Evolutionary conservation across 805 yeast species (phyloP), one percentile per base, ranked within the genome.

Genomic region (Candida bentonensis): DNA sequence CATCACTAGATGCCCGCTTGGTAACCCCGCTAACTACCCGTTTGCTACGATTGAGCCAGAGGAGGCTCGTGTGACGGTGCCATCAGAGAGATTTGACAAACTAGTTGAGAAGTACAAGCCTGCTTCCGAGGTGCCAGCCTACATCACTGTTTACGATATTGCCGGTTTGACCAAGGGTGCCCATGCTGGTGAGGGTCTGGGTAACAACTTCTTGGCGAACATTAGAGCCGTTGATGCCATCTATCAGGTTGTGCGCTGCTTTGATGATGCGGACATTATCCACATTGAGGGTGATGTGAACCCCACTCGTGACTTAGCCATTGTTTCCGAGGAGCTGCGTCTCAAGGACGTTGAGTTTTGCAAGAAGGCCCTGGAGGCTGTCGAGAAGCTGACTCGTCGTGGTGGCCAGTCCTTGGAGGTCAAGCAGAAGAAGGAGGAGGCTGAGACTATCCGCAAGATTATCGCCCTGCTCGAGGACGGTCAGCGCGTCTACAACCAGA

Each of bases 111-210:
- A 82, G 57, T 92, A 86, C 73, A 62, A 65, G 60, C 89, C 96
- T 48, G 82, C 85, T 57, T 74, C 82, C 55, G 78, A 78, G 61
- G 87, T 89, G 48, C 96, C 96, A 48, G 96, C 97, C 15, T 80
- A 73, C 61, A 78, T 89, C 65, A 89, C 96, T 47, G 78, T 92
- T 47, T 87, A 84, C 60, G 98, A 92, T 69, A 92, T 92, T 66
- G 98, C 98, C 48, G 98, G 98, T 65, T 73, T 92, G 62, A 89
- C 97, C 52, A 85, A 85, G 68, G 96, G 96, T 68, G 96, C 97
- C 30, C 78, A 86, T 48, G 81, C 83, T 44, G 97, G 97, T 65
- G 96, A 87, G 68, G 98, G 98, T 63, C 77, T 92, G 53, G 98
- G 98, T 61, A 92, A 92, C 65, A 94, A 95, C 51, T 92, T 92